A percentile compares a stretch with the other conserved stretches of the same genome.
Conservation (phyloP, 2,329 filamentous ascomycete genomes). For the Escovopsis sp. region DNA sequence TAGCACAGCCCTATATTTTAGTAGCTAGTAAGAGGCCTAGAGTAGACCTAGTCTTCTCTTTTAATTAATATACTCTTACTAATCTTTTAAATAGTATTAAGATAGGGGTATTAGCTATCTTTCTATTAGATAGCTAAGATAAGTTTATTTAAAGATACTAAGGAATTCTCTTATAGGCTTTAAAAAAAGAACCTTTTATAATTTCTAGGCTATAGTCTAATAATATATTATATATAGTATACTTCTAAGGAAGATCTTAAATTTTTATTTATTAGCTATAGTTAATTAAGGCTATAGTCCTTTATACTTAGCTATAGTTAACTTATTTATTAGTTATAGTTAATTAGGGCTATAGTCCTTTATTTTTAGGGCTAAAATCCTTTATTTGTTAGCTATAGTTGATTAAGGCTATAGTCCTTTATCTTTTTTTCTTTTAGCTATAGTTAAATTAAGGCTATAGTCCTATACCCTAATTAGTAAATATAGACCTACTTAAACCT, state of each 20-base stretch:
- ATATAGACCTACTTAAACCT: not conserved
- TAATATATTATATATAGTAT: conserved; percentile 1
- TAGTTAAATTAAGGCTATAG: not conserved
- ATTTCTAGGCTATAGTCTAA: not conserved
- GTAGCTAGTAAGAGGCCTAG: too few relatives aligned
- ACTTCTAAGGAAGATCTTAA: conserved; percentile 1
- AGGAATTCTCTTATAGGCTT: not conserved
- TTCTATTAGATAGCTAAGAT: not conserved
- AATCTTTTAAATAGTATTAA: not conserved
- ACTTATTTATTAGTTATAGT: not conserved
- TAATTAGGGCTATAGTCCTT: too few relatives aligned
- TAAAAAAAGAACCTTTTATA: not conserved
- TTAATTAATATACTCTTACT: not conserved
- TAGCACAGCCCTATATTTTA: not conserved
- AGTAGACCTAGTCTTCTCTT: too few relatives aligned
- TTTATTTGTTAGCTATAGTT: too few relatives aligned
- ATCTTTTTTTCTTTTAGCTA: too few relatives aligned
- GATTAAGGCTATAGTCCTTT: too few relatives aligned
- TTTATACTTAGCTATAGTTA: too few relatives aligned
- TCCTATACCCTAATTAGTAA: not conserved
- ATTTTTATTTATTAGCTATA: not conserved
- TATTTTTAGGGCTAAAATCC: too few relatives aligned
- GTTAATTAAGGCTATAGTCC: not conserved
- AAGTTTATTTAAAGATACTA: not conserved
- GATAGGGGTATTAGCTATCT: too few relatives aligned